Conservation (phyloP, 2,329 filamentous ascomycete genomes). For the Blastomyces emzantsi region DNA sequence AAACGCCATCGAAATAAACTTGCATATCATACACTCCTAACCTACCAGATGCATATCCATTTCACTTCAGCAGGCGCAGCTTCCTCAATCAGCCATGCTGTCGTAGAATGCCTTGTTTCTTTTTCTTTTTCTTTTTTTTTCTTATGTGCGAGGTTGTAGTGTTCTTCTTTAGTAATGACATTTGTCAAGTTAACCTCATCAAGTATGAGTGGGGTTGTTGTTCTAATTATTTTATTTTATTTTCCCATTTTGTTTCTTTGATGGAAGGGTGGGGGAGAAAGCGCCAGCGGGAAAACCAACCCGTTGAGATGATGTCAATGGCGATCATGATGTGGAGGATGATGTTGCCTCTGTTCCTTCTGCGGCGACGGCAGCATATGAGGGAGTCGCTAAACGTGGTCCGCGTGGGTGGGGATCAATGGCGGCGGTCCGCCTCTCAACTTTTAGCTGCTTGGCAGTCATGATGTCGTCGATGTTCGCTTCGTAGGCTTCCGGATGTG, state of each 20-base stretch:
- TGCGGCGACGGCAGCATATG: not conserved
- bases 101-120: not conserved
- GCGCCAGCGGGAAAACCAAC: not conserved
- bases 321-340: not conserved
- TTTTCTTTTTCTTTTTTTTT: too few relatives aligned
- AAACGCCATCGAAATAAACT: not conserved
- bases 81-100: not conserved
- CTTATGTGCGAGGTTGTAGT: not conserved
- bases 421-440: slow-evolving; percentile 5
- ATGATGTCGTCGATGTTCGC: slow-evolving; percentile 13
- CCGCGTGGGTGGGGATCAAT: not conserved
- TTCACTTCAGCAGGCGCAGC: not conserved
- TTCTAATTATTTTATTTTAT: too few relatives aligned
- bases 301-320: not conserved
- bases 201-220: too few relatives aligned
- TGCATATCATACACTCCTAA: not conserved
- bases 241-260: too few relatives aligned
- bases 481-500: slow-evolving; percentile 14
- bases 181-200: too few relatives aligned
- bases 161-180: not conserved
- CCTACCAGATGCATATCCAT: not conserved
- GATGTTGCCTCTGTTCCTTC: not conserved
- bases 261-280: not conserved
- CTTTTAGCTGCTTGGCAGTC: slow-evolving; percentile 11
- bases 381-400: not conserved